Percentiles rank a stretch among this genome's conserved stretches.
Conservation (phyloP, 257 asterid genomes). For the Agastache rugosa region DNA sequence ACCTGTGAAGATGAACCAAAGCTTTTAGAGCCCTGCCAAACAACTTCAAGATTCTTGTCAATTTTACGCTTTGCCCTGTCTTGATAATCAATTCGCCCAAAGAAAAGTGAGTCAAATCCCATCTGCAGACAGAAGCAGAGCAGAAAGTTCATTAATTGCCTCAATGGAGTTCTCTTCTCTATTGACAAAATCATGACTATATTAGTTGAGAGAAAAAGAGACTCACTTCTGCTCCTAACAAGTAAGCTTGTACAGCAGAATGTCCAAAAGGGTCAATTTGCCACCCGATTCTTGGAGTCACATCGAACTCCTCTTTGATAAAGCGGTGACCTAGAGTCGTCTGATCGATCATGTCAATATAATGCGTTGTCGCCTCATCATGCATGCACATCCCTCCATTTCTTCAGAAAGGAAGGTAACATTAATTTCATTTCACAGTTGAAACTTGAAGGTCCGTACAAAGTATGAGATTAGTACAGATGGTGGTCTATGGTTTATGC, state of each 20-base stretch:
- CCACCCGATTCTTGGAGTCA: slow-evolving; percentile 57
- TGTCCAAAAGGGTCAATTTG: slow-evolving; percentile 63
- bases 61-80: slow-evolving; percentile 46
- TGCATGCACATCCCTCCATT: slow-evolving; percentile 66
- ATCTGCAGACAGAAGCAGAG: slow-evolving; percentile 36
- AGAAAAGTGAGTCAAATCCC: slow-evolving; percentile 59
- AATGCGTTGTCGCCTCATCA: slow-evolving; percentile 59
- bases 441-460: not conserved
- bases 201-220: not conserved
- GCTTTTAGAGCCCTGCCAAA: slow-evolving; percentile 50
- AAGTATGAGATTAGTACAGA: no score
- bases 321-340: slow-evolving; percentile 52
- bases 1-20: slow-evolving; percentile 53
- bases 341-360: slow-evolving; percentile 60
- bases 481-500: not conserved
- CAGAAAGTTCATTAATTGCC: slow-evolving; percentile 1
- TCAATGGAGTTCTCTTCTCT: slow-evolving; percentile 24
- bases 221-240: slow-evolving; percentile 55
- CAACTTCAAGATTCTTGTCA: slow-evolving; percentile 46
- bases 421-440: not conserved
- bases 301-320: slow-evolving; percentile 47
- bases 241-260: slow-evolving; percentile 60
- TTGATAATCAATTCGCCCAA: slow-evolving; percentile 59
- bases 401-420: slow-evolving; percentile 32
- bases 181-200: not conserved